phyloP scores from a whole-genome alignment of 768 basidiomycete species.

The Lepiota venenata region DNA sequence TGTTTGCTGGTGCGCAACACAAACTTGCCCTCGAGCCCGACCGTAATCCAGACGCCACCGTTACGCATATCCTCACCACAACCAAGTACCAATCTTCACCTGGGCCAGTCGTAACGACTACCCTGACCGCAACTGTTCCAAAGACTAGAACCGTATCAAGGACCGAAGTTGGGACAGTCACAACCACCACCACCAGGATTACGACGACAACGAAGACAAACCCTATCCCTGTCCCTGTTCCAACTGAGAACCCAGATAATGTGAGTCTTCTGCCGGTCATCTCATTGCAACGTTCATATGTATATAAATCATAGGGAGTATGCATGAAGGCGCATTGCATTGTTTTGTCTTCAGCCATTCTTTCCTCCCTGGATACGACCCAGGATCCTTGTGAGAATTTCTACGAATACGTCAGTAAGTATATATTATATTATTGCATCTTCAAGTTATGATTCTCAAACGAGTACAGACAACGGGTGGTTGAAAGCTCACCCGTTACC shows the following conservation, averaged over 20 bases:
- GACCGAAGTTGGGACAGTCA: conserved; percentile 14
- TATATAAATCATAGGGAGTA: conserved; percentile 37
- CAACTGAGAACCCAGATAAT: conserved; percentile 51
- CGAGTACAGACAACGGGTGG: conserved; percentile 80
- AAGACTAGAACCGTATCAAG: conserved; percentile 21
- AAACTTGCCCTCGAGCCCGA: conserved; percentile 54
- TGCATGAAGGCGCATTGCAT: conserved; percentile 85
- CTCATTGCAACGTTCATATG: background rate
- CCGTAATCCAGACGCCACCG: conserved; percentile 24
- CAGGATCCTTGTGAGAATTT: conserved; percentile 96
- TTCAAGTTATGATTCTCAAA: background rate
- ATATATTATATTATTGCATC: background rate
- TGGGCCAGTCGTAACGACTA: conserved; percentile 37
- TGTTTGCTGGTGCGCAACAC: conserved; percentile 89
- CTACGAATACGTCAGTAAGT: conserved; percentile 88
- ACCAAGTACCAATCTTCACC: conserved; percentile 22
- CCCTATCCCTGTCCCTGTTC: conserved; percentile 42
- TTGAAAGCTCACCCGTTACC: conserved; percentile 79
- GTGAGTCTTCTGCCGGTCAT: conserved; percentile 24
- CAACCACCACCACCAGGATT: conserved; percentile 25
- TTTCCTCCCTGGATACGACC: conserved; percentile 74
- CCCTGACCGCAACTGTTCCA: conserved; percentile 37
- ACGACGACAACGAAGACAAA: conserved; percentile 28
- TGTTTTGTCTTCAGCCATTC: conserved; percentile 74
- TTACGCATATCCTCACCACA: conserved; percentile 3